These are phyloP conservation scores for Leptographium galeiforme DNA, from an alignment of 2,329 filamentous ascomycete species.

Conservation along the genomic window DNA sequence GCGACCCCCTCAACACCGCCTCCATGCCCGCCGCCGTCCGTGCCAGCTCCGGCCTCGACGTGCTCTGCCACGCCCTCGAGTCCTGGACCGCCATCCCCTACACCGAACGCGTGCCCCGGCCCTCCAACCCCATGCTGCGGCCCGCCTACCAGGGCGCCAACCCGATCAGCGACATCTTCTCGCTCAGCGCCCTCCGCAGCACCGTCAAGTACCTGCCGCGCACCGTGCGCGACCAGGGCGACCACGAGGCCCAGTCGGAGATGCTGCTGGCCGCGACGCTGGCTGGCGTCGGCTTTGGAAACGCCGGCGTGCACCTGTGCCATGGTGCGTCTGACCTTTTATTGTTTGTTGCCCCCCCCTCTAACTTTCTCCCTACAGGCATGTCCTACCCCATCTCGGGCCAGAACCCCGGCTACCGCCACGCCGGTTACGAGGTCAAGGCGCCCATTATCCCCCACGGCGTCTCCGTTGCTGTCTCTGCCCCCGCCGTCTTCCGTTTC, in stretches of 20 bases:
- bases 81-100: constrained; percentile 98
- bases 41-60: constrained; percentile 81
- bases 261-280: constrained; percentile 92
- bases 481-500: constrained; percentile 38
- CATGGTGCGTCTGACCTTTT: constrained; percentile 34
- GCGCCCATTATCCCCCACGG: constrained; percentile 84
- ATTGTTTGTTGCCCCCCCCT: background rate
- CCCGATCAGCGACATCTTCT: constrained; percentile 96
- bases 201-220: constrained; percentile 90
- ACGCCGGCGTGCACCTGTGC: constrained; percentile 80
- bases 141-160: constrained; percentile 96
- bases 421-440: constrained; percentile 70
- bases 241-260: constrained; percentile 81
- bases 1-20: constrained; percentile 73
- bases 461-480: constrained; percentile 56
- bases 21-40: constrained; percentile 95
- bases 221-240: constrained; percentile 75
- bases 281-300: constrained; percentile 92
- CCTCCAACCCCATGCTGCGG: constrained; percentile 75
- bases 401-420: constrained; percentile 83
- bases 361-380: constrained; percentile 28
- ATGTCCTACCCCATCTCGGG: constrained; percentile 98
- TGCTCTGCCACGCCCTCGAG: constrained; percentile 88
- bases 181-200: constrained; percentile 65
- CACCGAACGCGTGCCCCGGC: constrained; percentile 69